Evolutionary conservation across 371 early-diverging fungal genomes (phyloP).

Genomic region (Circinella umbellata): DNA sequence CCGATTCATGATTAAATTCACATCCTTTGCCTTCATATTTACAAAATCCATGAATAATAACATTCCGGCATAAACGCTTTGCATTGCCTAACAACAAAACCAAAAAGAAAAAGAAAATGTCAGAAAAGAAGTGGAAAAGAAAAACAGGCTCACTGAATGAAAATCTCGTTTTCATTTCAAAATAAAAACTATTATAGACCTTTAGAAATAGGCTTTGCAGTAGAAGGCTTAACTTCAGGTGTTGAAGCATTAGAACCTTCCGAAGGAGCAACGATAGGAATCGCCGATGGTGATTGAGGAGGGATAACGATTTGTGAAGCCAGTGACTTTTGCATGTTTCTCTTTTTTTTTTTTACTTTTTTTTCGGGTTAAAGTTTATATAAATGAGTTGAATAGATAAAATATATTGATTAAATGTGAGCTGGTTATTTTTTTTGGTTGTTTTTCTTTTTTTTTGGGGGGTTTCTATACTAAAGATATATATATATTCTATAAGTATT

Average conservation of each 20-base stretch:
- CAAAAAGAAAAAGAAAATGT: neutral
- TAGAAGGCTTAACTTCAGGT: conserved; percentile 16
- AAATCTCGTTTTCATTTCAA: no score
- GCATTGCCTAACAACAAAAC: conserved; percentile 26
- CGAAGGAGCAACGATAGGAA: conserved; percentile 64
- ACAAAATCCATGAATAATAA: conserved; percentile 88
- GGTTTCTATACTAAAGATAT: no score
- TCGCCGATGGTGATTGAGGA: conserved; percentile 54
- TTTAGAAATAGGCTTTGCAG: conserved; percentile 41
- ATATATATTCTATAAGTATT: no score
- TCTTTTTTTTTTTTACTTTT: neutral
- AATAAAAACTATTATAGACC: conserved; percentile 32
- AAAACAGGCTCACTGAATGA: no score
- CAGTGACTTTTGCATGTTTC: conserved; percentile 25
- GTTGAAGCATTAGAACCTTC: conserved; percentile 25
- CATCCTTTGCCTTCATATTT: conserved; percentile 86
- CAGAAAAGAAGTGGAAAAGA: no score
- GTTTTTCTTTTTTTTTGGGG: no score
- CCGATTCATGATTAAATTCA: conserved; percentile 82
- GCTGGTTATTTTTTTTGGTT: no score
- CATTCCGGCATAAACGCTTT: conserved; percentile 76
- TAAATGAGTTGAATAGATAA: no score
- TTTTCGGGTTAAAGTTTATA: neutral
- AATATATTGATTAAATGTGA: no score
- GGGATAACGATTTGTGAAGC: conserved; percentile 52